Percentiles rank a stretch among this genome's conserved stretches.
These are phyloP conservation scores for Mallotus japonicus DNA, from an alignment of 441 rosid species.

Conservation along the genomic window DNA sequence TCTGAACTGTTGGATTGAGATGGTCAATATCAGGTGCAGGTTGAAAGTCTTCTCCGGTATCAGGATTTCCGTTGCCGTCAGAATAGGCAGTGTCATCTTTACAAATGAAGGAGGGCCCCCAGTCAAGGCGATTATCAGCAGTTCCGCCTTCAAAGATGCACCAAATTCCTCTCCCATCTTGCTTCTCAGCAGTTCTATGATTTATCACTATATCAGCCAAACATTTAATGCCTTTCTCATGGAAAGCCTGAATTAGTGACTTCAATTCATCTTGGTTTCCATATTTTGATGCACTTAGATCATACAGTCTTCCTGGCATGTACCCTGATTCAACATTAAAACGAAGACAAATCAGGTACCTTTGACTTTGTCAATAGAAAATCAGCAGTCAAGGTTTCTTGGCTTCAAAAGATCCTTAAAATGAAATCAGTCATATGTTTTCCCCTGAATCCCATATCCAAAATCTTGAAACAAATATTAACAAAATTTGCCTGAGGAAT, in stretches of 20 bases:
- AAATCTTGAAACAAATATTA: too few species aligned
- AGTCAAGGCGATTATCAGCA: conserved; percentile 65
- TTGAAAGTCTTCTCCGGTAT: conserved; percentile 45
- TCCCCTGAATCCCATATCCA: too few species aligned
- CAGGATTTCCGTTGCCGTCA: conserved; percentile 66
- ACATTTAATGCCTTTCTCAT: conserved; percentile 55
- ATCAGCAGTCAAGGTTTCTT: not conserved
- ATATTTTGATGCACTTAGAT: conserved; percentile 64
- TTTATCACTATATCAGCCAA: conserved; percentile 83
- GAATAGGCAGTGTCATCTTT: conserved; percentile 42
- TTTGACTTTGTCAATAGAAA: not conserved
- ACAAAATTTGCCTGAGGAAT: not conserved
- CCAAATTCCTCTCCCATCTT: conserved; percentile 65
- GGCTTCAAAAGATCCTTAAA: not conserved
- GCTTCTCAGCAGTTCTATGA: conserved; percentile 74
- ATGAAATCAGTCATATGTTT: not conserved
- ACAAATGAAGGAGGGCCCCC: conserved; percentile 79
- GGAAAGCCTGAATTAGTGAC: conserved; percentile 49
- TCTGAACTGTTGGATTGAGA: conserved; percentile 59
- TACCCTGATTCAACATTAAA: conserved; percentile 46
- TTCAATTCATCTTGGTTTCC: conserved; percentile 59
- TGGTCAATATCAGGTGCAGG: conserved; percentile 84
- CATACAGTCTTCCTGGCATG: conserved; percentile 81
- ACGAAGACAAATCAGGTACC: not conserved
- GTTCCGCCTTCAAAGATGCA: conserved; percentile 85